Percentiles rank a stretch among this genome's conserved stretches.
Evolutionary conservation across 2,329 filamentous ascomycete species (phyloP).

Genomic region (Thermoascus crustaceus): DNA sequence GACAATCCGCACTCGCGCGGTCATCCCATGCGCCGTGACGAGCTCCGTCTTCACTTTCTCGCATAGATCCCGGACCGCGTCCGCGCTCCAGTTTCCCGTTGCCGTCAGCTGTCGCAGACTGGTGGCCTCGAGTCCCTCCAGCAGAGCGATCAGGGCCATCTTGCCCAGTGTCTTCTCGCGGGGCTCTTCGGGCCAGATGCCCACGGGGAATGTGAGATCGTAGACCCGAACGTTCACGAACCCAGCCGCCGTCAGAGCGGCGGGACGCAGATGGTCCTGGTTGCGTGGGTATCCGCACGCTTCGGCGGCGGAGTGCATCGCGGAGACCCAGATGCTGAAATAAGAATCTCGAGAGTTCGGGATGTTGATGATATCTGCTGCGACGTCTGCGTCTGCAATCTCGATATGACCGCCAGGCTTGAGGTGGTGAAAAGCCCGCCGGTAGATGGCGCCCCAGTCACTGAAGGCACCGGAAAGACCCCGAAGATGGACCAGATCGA

Average conservation of each 20-base stretch:
- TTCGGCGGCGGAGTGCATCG: constrained; percentile 32
- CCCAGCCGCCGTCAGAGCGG: constrained; percentile 34
- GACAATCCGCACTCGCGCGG: constrained; percentile 19
- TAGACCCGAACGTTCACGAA: constrained; percentile 36
- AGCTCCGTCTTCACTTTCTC: constrained; percentile 31
- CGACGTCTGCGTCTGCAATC: constrained; percentile 34
- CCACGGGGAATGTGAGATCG: constrained; percentile 31
- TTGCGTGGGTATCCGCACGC: constrained; percentile 34
- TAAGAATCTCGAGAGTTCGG: constrained; percentile 22
- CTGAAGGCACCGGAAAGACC: constrained; percentile 41
- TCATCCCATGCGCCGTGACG: constrained; percentile 19
- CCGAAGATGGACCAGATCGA: constrained; percentile 44
- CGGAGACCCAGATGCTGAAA: constrained; percentile 24
- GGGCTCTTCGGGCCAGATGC: constrained; percentile 28
- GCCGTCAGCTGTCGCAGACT: constrained; percentile 30
- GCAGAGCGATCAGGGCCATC: constrained; percentile 32
- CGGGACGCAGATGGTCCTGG: constrained; percentile 34
- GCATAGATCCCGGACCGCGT: constrained; percentile 28
- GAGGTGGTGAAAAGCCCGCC: constrained; percentile 38
- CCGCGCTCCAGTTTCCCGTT: constrained; percentile 23
- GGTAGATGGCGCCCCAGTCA: constrained; percentile 40
- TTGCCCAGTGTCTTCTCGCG: constrained; percentile 31
- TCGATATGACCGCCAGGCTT: constrained; percentile 41
- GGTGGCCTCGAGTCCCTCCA: constrained; percentile 34
- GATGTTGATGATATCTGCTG: constrained; percentile 17